Evolutionary conservation across 2,329 filamentous ascomycete genomes (phyloP), one percentile per base, ranked within the genome.

Genomic region (Incumbomyces lentus): DNA sequence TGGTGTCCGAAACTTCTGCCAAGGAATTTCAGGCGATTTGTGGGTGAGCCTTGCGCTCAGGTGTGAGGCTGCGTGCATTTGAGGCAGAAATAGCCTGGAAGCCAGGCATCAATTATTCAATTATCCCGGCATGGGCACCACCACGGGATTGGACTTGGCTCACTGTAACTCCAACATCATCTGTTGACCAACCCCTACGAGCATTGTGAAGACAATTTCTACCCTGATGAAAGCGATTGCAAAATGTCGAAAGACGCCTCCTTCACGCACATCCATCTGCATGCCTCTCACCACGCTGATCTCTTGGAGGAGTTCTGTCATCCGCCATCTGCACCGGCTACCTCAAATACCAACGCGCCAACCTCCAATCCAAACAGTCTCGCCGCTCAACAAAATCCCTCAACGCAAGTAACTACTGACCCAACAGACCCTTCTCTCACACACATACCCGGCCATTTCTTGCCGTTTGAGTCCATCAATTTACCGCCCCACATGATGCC

Each of bases 401-500:
- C 41, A 31, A 26, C 8, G 22, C 22, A 26, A 26, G 14, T 43
- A 14, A 36, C 44, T 42, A 45, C 42, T 31, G 44, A 51, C 47
- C 17, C 49, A 19, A 26, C 48, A 49, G 50, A 51, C 10, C 42
- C 48, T 46, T 49, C 48, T 44, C 55, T 52, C 48, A 51, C 52
- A 14, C 49, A 51, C 5, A 52, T 66, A 2, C 59, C 60, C 6
- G 58, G 66, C 41, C 64, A 65, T 3, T 70, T 64, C 58, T 60
- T 73, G 6, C 69, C 71, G n/a, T 64, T 71, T 46, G 79, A 82
- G 59, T 74, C 79, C 39, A 79, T 82, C 58, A 72, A 76, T 55
- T 71, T 82, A 2, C 67, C 73, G 6, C 71, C 74, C 13, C 73
- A 81, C 48, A 72, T 78, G 48, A 76, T 81, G 57, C 79, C 79